These are phyloP conservation scores for Annulohypoxylon truncatum DNA, from an alignment of 2,329 filamentous ascomycete genomes.

Conservation along the genomic window DNA sequence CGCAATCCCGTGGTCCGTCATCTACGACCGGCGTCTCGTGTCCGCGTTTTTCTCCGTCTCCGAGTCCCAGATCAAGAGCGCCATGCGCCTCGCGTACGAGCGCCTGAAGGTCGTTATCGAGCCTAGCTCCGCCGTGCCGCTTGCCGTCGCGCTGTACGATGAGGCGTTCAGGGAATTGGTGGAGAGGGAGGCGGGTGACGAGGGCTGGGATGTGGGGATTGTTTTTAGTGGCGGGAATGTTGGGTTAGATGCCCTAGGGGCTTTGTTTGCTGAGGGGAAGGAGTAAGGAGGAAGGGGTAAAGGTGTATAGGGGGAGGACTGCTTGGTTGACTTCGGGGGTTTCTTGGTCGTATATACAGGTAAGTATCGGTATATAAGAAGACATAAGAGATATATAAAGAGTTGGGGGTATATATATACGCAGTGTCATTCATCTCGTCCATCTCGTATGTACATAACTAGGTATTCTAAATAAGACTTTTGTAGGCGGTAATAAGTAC, in stretches of 20 bases:
- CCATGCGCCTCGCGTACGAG: slow-evolving; percentile 84
- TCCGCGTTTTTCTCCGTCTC: slow-evolving; percentile 76
- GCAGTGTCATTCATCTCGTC: background rate
- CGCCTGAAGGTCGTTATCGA: slow-evolving; percentile 91
- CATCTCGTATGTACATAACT: background rate
- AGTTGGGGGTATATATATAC: background rate
- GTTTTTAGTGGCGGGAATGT: slow-evolving; percentile 72
- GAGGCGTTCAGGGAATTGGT: slow-evolving; percentile 82
- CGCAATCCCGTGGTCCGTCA: slow-evolving; percentile 77
- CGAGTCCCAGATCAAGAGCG: slow-evolving; percentile 83
- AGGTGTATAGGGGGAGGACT: background rate
- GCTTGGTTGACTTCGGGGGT: background rate
- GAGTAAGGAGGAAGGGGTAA: background rate
- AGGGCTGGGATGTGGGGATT: slow-evolving; percentile 77
- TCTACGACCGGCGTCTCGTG: slow-evolving; percentile 78
- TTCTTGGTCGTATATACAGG: background rate
- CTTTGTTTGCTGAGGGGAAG: slow-evolving; percentile 57
- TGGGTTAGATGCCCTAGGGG: slow-evolving; percentile 63
- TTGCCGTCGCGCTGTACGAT: slow-evolving; percentile 86
- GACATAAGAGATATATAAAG: background rate
- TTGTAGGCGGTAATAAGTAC: too few relatives aligned
- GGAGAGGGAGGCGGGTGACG: slow-evolving; percentile 74
- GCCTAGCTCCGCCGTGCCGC: slow-evolving; percentile 84
- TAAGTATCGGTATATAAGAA: too few relatives aligned
- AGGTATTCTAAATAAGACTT: background rate